Evolutionary conservation across 2,329 filamentous ascomycete genomes (phyloP), one percentile per base, ranked within the genome.

Genomic region (Xylaria sp.): DNA sequence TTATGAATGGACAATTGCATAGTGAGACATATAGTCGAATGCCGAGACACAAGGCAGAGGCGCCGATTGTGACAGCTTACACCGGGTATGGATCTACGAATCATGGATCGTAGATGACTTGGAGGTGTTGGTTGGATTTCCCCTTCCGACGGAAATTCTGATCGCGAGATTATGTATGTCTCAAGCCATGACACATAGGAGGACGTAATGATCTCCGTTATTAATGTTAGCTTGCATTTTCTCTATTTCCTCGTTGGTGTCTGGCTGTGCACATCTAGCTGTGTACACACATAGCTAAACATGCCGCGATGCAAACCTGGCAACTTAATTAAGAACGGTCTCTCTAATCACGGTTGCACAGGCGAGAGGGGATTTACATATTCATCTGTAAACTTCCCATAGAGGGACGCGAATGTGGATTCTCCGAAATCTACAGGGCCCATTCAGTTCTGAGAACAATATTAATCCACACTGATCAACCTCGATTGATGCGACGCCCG

Each of bases 121-220:
- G 9, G n/a, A 25, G 2, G n/a, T 48, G 2, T 37, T 20, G 23
- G 34, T 23, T 44, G 37, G 44, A 39, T 10, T 12, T 10, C 15
- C 34, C 13, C 3, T 51, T 50, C 51, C 18, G n/a, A 15, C 10
- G 31, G 1, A 10, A 39, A 4, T 20, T 37, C 52, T 5, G 34
- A n/a, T 31, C 23, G 31, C 18, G 34, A 56, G 31, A 39, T 39
- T 56, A 39, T 39, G 52, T 39, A 39, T 56, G 52, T 56, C 52
- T 56, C 18, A 56, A 23, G 52, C 8, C 10, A 39, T 18, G 52
- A 2, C 18, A 6, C 18, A 6, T n/a, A 13, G 3, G 20, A 39
- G 18, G 12, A 15, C 10, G 41, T 6, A n/a, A 46, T 1, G 37
- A n/a, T 37, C 34, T 37, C 34, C 7, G 8, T 37, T 37, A 8